Evolutionary conservation across 2,329 filamentous ascomycete genomes (phyloP), one percentile per base, ranked within the genome.

Genomic region (Colletotrichum sp.): DNA sequence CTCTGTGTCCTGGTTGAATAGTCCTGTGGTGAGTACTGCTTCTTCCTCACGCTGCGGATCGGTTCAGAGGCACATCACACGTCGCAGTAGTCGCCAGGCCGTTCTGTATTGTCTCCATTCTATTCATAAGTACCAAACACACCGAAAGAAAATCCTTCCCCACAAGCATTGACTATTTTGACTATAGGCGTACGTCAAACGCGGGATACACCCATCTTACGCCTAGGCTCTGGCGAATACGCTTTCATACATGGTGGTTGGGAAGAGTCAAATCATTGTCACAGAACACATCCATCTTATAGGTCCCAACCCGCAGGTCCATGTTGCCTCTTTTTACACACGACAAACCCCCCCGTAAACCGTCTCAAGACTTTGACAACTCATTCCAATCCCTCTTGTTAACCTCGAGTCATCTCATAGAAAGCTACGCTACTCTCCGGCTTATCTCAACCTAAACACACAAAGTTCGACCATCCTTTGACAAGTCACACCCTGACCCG

Each of bases 321-420:
- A 5, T 6, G 0, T 13, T 3, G n/a, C 2, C 0, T 52, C 44
- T 21, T 1, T 10, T 13, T 5, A 5, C 44, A 52, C n/a, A 52
- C 9, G 12, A 1, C n/a, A 0, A 21, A 52, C 18, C 10, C 44
- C 16, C 44, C 8, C 44, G 16, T 2, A 18, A 52, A 21, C 5
- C 44, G 2, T 52, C 44, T 52, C 44, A 52, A 52, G n/a, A 13
- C 0, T 0, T 13, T 52, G 10, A 24, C n/a, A 52, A 2, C 44
- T 24, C 10, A 52, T 52, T 13, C 44, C n/a, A 8, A 13, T 24
- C 6, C 10, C 8, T 8, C 6, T 52, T 6, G 44, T 52, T 13
- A 21, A 52, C 44, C n/a, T 52, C 12, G 6, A 21, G 3, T 52
- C 44, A 24, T 52, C 44, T 52, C 44, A 52, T 52, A 24, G n/a